Evolutionary conservation across 257 asterid species (phyloP), one percentile per base, ranked within the genome.

Genomic region (Gentiana macrophylla): DNA sequence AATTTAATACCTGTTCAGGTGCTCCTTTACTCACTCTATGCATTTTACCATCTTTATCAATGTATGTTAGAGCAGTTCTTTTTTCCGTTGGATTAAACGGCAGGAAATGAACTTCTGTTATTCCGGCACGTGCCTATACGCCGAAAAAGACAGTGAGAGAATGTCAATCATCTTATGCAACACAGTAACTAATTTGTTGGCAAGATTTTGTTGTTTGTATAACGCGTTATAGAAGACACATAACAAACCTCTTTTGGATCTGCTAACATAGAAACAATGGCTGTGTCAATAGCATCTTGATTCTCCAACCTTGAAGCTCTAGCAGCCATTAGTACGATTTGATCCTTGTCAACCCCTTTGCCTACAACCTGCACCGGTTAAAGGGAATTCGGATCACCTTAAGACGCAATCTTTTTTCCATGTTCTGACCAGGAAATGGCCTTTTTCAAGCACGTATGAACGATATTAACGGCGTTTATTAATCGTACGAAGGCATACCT

Each of bases 11-110:
- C 69, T 73, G 79, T 60, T 73, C 75, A 5, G 79, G 79, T 41
- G 79, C 75, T 57, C 79, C 78, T 62, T 73, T 73, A 60, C 74
- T 73, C 47, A 73, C 78, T 57, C 78, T 65, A 34, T 67, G 74
- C 78, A 63, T 61, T n/a, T 56, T 72, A 6, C 74, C 78, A 45
- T 56, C 70, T 43, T 51, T 63, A 59, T 73, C 74, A 47, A 49
- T 60, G 56, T 73, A 73, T 41, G 78, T 73, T 37, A 73, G 48
- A 33, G 78, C 78, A 52, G 78, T 73, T 44, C 78, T 70, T 53
- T 73, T 73, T 55, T 73, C 78, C 38, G 68, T 62, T 49, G 74
- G 74, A 59, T 73, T 73, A 11, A 73, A 73, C 12, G 78, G 78
- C 12, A 73, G 62, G 69, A 73, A 73, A 50, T 73, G 78, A 37